phyloP scores from a whole-genome alignment of 1,139 yeast species.

The Williopsis jadinii region DNA sequence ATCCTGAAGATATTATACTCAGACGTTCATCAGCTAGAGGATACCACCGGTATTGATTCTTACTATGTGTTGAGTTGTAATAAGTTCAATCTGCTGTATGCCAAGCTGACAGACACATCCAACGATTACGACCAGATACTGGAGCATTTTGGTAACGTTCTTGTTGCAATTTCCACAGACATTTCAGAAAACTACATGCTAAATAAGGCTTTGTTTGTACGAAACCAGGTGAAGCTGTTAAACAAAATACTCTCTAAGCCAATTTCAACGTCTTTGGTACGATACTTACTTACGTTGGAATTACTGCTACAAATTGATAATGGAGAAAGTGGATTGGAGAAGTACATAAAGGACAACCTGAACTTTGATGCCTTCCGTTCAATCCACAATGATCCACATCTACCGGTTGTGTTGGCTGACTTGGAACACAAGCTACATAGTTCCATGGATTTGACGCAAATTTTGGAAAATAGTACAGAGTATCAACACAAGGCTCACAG shows the following conservation, averaged over 20 bases:
- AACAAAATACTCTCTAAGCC: constrained; percentile 7
- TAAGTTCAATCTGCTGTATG: constrained; percentile 19
- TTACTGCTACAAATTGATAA: constrained; percentile 16
- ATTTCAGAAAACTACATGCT: constrained; percentile 20
- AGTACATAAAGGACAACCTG: constrained; percentile 11
- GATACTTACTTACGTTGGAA: constrained; percentile 13
- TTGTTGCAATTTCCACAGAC: constrained; percentile 18
- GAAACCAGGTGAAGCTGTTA: constrained; percentile 14
- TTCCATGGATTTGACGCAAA: constrained; percentile 1
- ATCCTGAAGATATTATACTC: constrained; percentile 21
- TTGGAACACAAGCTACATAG: constrained; percentile 5
- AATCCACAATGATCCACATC: constrained; percentile 13
- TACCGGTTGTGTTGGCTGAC: constrained; percentile 7
- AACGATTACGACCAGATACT: constrained; percentile 20
- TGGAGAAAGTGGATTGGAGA: constrained; percentile 14
- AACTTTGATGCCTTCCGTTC: constrained; percentile 6
- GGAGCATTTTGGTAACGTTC: constrained; percentile 21
- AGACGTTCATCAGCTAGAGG: constrained; percentile 18
- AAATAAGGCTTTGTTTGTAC: constrained; percentile 16
- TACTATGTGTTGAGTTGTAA: constrained; percentile 21
- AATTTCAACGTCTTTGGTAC: constrained; percentile 5
- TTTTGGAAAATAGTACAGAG: constrained; percentile 3
- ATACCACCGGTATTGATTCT: constrained; percentile 19
- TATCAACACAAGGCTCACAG: constrained; percentile 1
- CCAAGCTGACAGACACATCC: constrained; percentile 8